Percentiles rank a stretch among this genome's conserved stretches.
These are phyloP conservation scores for Papiliotrema laurentii DNA, from an alignment of 1,284 basidiomycete species.

Conservation along the genomic window DNA sequence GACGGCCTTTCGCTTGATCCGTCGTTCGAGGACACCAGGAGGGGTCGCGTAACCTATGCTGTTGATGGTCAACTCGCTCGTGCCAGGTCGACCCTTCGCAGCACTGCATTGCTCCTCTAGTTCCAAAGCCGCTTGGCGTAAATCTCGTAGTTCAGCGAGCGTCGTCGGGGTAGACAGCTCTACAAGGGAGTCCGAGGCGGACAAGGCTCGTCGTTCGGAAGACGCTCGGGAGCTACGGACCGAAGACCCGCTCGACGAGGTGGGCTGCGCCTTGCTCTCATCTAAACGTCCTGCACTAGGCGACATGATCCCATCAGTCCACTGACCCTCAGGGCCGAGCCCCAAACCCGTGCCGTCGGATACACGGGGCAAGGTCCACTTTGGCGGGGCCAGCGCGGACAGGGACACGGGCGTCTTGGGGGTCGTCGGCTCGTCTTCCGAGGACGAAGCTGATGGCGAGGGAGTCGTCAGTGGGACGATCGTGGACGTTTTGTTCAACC, in stretches of 20 bases:
- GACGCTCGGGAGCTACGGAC: neutral
- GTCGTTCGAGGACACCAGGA: neutral
- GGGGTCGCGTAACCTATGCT: no score
- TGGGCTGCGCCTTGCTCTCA: neutral
- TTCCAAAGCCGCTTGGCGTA: constrained; percentile 6
- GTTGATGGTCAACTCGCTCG: neutral
- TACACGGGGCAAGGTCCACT: neutral
- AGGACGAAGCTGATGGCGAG: constrained; percentile 4
- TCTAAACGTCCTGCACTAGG: neutral
- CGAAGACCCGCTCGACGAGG: neutral
- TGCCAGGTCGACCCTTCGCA: neutral
- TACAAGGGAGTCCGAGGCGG: neutral
- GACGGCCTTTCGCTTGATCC: constrained; percentile 14
- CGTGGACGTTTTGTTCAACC: neutral
- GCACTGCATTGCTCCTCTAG: neutral
- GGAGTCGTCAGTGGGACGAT: neutral
- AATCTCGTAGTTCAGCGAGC: constrained; percentile 1
- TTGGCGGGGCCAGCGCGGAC: neutral
- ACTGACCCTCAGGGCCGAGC: constrained; percentile 1
- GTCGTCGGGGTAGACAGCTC: constrained; percentile 2
- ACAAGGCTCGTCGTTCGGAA: neutral
- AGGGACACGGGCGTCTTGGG: constrained; percentile 1
- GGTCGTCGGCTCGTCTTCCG: constrained; percentile 6
- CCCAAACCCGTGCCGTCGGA: constrained; percentile 4
- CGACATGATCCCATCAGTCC: neutral